Evolutionary conservation across 2,329 filamentous ascomycete genomes (phyloP).

Genomic region (Pseudocercospora macadamiae): DNA sequence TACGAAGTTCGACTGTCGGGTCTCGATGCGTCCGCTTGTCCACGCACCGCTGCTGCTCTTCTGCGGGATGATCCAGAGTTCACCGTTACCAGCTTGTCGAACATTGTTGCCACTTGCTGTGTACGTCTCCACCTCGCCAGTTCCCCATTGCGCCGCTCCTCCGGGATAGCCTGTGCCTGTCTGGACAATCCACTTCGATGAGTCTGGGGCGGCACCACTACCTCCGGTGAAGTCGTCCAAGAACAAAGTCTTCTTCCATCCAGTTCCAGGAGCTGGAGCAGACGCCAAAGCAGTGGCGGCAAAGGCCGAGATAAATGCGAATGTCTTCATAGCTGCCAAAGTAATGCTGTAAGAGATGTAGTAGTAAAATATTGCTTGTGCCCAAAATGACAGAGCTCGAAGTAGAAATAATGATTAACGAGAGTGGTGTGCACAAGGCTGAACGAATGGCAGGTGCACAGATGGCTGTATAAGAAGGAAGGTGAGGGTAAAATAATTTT

Average conservation of each 20-base stretch:
- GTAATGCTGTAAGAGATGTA: neutral
- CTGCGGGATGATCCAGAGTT: conserved; percentile 45
- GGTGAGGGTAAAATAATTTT: neutral
- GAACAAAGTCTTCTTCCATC: conserved; percentile 29
- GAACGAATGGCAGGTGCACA: conserved; percentile 8
- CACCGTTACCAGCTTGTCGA: conserved; percentile 42
- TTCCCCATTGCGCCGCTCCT: conserved; percentile 53
- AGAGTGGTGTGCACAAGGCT: neutral
- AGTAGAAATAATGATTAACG: conserved; percentile 2
- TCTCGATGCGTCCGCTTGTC: conserved; percentile 31
- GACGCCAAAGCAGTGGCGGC: conserved; percentile 19
- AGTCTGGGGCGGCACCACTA: conserved; percentile 39
- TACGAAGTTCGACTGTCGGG: conserved; percentile 24
- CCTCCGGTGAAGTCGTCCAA: conserved; percentile 43
- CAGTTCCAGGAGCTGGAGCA: conserved; percentile 18
- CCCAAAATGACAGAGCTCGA: neutral
- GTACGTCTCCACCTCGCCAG: conserved; percentile 54
- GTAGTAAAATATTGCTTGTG: conserved; percentile 8
- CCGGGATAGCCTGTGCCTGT: conserved; percentile 52
- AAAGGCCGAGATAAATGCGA: conserved; percentile 18
- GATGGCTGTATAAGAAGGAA: conserved; percentile 11
- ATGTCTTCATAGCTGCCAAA: conserved; percentile 21
- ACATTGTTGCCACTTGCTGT: conserved; percentile 47
- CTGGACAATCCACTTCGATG: conserved; percentile 49
- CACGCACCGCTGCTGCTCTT: conserved; percentile 30